phyloP scores from a whole-genome alignment of 805 yeast genomes.

The Torulaspora franciscae region DNA sequence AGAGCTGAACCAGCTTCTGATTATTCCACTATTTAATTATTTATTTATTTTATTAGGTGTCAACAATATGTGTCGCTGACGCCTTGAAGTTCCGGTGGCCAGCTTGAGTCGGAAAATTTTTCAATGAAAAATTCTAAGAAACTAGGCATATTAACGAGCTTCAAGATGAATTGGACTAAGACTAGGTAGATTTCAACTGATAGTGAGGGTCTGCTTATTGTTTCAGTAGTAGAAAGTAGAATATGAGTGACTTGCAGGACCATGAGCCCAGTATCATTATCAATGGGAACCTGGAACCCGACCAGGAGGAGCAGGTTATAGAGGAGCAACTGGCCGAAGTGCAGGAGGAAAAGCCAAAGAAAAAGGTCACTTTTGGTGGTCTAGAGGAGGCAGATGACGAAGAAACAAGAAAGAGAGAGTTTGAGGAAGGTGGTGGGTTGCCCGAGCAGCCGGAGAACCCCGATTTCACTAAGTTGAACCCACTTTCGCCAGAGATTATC shows the following conservation, averaged over 20 bases:
- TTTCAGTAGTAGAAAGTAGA: slow-evolving; percentile 7
- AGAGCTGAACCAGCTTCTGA: background rate
- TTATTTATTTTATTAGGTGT: background rate
- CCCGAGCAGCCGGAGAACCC: slow-evolving; percentile 94
- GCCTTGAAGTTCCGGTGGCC: background rate
- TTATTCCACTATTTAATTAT: background rate
- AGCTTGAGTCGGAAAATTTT: slow-evolving; percentile 2
- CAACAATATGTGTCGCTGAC: slow-evolving; percentile 1
- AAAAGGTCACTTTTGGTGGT: slow-evolving; percentile 78
- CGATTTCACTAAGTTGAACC: slow-evolving; percentile 74
- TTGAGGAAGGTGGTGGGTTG: slow-evolving; percentile 96
- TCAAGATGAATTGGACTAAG: background rate
- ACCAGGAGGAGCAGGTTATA: slow-evolving; percentile 39
- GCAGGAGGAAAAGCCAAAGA: slow-evolving; percentile 44
- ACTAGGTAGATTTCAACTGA: background rate
- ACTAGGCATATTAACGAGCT: background rate
- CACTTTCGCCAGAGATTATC: slow-evolving; percentile 90
- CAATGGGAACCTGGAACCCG: slow-evolving; percentile 48
- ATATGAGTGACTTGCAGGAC: slow-evolving; percentile 75
- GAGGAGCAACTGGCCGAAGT: slow-evolving; percentile 29
- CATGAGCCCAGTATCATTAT: slow-evolving; percentile 82
- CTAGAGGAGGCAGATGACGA: slow-evolving; percentile 63
- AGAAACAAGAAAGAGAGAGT: slow-evolving; percentile 74
- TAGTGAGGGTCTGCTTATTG: background rate
- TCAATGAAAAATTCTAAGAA: slow-evolving; percentile 1